phyloP scores from a whole-genome alignment of 2,329 filamentous ascomycete genomes.

The Calonectria honghensis region DNA sequence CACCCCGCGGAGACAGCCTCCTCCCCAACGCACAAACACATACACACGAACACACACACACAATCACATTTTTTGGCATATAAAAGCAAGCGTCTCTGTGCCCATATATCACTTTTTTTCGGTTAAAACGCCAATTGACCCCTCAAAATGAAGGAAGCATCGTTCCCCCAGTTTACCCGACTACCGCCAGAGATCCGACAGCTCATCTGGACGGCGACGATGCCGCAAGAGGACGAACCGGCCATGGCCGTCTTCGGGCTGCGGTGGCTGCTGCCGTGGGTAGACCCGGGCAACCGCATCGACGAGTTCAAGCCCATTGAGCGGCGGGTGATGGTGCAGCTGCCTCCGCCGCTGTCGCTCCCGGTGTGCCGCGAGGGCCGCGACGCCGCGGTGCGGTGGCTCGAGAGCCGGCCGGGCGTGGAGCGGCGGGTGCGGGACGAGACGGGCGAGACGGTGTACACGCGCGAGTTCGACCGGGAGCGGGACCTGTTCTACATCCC shows the following conservation, averaged over 20 bases:
- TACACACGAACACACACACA: neutral
- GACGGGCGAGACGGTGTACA: constrained; percentile 40
- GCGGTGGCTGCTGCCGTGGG: constrained; percentile 41
- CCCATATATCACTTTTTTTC: neutral
- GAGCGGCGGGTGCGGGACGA: constrained; percentile 34
- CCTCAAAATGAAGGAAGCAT: constrained; percentile 8
- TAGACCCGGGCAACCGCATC: constrained; percentile 24
- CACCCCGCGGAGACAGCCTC: neutral
- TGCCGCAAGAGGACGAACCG: constrained; percentile 41
- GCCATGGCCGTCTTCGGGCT: constrained; percentile 47
- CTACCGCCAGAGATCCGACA: constrained; percentile 54
- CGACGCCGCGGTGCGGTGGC: constrained; percentile 44
- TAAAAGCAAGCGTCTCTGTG: neutral
- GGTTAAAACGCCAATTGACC: neutral
- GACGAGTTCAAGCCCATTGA: constrained; percentile 26
- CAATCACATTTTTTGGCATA: neutral
- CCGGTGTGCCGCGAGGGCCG: constrained; percentile 52
- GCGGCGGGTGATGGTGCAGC: constrained; percentile 39
- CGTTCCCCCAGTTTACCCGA: constrained; percentile 47
- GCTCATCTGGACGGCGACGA: constrained; percentile 49
- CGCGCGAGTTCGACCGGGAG: constrained; percentile 42
- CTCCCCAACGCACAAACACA: neutral
- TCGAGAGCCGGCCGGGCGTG: constrained; percentile 25
- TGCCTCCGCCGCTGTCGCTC: constrained; percentile 40
- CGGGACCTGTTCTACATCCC: constrained; percentile 49